Evolutionary conservation across 1,284 basidiomycete species (phyloP).

Genomic region (Ustilago xerochloae): DNA sequence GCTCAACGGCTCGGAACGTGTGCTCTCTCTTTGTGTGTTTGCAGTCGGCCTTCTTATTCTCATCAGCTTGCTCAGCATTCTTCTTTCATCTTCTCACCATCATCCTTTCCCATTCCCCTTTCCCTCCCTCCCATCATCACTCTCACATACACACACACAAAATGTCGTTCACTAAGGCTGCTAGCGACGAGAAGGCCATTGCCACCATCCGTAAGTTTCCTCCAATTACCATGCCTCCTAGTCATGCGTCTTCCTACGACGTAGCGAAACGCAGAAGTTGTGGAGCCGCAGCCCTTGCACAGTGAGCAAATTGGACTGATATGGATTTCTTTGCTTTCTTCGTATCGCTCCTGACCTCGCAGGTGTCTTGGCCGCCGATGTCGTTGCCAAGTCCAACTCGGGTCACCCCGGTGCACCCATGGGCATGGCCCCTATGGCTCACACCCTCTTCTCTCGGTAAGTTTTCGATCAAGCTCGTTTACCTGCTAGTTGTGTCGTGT

Average conservation of each 20-base stretch:
- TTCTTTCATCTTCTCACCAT: conserved; percentile 24
- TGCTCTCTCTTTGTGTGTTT: not conserved
- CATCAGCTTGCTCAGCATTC: not conserved
- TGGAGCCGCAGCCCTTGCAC: not conserved
- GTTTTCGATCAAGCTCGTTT: conserved; percentile 8
- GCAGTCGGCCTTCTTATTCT: conserved; percentile 5
- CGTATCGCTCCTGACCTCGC: not conserved
- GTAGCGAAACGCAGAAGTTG: not conserved
- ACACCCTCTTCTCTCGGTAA: conserved; percentile 84
- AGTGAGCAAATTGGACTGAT: not conserved
- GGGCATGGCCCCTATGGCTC: conserved; percentile 86
- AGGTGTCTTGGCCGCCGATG: conserved; percentile 61
- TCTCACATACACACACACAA: conserved; percentile 5
- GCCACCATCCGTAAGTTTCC: conserved; percentile 60
- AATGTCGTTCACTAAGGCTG: conserved; percentile 57
- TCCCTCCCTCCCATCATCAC: not conserved
- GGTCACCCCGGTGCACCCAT: conserved; percentile 71
- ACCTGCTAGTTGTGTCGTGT: not conserved
- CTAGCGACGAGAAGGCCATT: conserved; percentile 60
- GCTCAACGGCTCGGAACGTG: not conserved
- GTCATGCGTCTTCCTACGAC: not conserved
- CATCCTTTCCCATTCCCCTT: conserved; percentile 1
- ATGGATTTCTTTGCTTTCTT: not conserved
- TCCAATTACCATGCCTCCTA: not conserved
- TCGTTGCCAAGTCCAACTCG: conserved; percentile 76